Conservation (phyloP, 2,329 filamentous ascomycete genomes). For the Pseudocercospora fijiensis region DNA sequence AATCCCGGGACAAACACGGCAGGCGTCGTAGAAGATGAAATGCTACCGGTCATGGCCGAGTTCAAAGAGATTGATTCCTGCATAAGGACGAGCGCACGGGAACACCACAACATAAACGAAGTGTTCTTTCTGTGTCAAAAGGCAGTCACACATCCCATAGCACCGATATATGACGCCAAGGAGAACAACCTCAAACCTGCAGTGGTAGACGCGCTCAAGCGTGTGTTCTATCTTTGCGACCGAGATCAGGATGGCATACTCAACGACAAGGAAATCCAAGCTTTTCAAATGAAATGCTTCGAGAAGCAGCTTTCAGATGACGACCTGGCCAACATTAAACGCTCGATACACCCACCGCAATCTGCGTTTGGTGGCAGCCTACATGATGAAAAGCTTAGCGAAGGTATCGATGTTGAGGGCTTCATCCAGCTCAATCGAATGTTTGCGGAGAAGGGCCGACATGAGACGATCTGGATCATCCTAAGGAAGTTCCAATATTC, state of each 20-base stretch:
- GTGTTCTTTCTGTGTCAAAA: constrained; percentile 98
- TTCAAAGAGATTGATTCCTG: constrained; percentile 99
- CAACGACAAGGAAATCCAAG: constrained; percentile 84
- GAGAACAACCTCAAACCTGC: constrained; percentile 82
- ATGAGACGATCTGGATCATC: constrained; percentile 98
- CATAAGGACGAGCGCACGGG: constrained; percentile 87
- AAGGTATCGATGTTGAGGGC: constrained; percentile 75
- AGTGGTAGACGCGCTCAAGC: constrained; percentile 78
- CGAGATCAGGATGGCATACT: constrained; percentile 93
- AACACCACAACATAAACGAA: constrained; percentile 89
- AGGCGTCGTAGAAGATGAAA: constrained; percentile 91
- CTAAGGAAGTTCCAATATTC: constrained; percentile 93
- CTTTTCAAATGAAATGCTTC: constrained; percentile 90
- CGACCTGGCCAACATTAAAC: constrained; percentile 88
- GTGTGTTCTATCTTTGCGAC: constrained; percentile 94
- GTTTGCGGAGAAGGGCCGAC: constrained; percentile 93
- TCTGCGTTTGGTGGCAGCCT: constrained; percentile 8
- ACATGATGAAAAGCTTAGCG: neutral
- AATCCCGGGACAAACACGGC: constrained; percentile 68
- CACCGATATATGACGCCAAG: constrained; percentile 94
- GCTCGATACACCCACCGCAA: constrained; percentile 66
- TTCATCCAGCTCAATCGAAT: constrained; percentile 92
- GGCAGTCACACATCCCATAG: constrained; percentile 94
- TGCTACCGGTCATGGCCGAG: constrained; percentile 96
- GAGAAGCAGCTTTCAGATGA: constrained; percentile 78